phyloP scores from a whole-genome alignment of 2,329 filamentous ascomycete genomes.

The Fusarium sp. region DNA sequence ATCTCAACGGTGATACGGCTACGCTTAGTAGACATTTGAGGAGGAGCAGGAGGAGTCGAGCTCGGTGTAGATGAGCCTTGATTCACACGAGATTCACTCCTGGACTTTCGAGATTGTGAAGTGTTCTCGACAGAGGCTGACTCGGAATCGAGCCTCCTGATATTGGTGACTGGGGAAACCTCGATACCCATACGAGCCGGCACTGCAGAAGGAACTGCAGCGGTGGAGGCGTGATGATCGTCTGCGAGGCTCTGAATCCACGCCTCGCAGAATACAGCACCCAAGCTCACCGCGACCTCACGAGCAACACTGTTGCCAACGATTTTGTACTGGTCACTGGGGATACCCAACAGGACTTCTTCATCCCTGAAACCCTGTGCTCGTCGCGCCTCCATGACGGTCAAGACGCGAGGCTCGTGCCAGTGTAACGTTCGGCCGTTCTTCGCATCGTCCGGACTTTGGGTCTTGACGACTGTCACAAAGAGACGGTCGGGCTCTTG shows the following conservation, averaged over 20 bases:
- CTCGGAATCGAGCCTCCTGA: conserved; percentile 13
- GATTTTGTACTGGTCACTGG: conserved; percentile 67
- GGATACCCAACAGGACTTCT: conserved; percentile 72
- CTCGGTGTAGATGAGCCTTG: not conserved
- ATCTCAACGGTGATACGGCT: conserved; percentile 14
- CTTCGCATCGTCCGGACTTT: conserved; percentile 62
- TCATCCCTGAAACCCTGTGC: conserved; percentile 76
- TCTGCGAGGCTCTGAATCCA: conserved; percentile 42
- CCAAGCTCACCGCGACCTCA: conserved; percentile 72
- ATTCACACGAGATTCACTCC: conserved; percentile 1
- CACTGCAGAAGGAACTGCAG: not conserved
- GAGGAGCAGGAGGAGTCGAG: not conserved
- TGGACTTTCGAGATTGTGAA: not conserved
- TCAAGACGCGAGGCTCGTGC: conserved; percentile 68
- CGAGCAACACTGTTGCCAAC: conserved; percentile 82
- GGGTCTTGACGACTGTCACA: conserved; percentile 68
- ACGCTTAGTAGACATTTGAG: conserved; percentile 1
- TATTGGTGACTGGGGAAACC: not conserved
- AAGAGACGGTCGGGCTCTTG: conserved; percentile 63
- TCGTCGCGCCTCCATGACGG: conserved; percentile 72
- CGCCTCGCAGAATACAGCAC: conserved; percentile 70
- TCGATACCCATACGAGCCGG: conserved; percentile 18
- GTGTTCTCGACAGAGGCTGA: not conserved
- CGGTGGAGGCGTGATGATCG: conserved; percentile 6
- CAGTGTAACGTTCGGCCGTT: conserved; percentile 70